phyloP scores from a whole-genome alignment of 352 stramenopile species.

The Pythium insidiosum region DNA sequence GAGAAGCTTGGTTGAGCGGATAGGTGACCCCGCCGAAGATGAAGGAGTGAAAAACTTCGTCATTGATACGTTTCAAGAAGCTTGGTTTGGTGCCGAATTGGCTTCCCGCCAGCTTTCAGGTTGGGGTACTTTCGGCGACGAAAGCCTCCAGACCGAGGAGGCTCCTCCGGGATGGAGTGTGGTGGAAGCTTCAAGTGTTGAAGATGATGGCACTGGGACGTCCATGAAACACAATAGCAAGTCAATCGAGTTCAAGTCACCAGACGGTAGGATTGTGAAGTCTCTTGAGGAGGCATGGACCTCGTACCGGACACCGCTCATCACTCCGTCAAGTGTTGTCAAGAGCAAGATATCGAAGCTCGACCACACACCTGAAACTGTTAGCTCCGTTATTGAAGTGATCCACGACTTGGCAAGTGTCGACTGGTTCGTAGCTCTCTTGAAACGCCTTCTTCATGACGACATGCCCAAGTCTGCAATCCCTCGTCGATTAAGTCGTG shows the following conservation, averaged over 20 bases:
- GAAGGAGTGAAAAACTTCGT: slow-evolving; percentile 79
- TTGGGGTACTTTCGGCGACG: slow-evolving; percentile 28
- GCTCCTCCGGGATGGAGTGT: slow-evolving; percentile 36
- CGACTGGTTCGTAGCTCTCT: slow-evolving; percentile 62
- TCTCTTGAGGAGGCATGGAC: slow-evolving; percentile 61
- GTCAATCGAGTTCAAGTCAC: slow-evolving; percentile 35
- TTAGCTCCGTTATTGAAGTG: slow-evolving; percentile 71
- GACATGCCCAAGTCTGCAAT: slow-evolving; percentile 12
- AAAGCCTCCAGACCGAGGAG: slow-evolving; percentile 1
- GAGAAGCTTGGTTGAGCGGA: slow-evolving; percentile 62
- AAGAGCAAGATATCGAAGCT: slow-evolving; percentile 54
- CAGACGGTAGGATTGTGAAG: slow-evolving; percentile 34
- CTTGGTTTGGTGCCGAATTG: slow-evolving; percentile 74
- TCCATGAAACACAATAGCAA: not conserved
- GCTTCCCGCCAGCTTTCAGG: slow-evolving; percentile 28
- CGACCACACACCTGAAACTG: slow-evolving; percentile 48
- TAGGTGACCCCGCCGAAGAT: slow-evolving; percentile 65
- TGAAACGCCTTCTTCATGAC: slow-evolving; percentile 48
- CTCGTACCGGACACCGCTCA: slow-evolving; percentile 32
- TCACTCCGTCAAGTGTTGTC: slow-evolving; percentile 57
- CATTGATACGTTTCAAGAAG: slow-evolving; percentile 80
- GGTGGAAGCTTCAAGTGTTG: slow-evolving; percentile 4
- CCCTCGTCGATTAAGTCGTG: slow-evolving; percentile 18
- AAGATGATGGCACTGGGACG: not conserved
- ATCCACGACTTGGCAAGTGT: slow-evolving; percentile 61